Conservation (phyloP, 768 basidiomycete species). For the Chiua virens region DNA sequence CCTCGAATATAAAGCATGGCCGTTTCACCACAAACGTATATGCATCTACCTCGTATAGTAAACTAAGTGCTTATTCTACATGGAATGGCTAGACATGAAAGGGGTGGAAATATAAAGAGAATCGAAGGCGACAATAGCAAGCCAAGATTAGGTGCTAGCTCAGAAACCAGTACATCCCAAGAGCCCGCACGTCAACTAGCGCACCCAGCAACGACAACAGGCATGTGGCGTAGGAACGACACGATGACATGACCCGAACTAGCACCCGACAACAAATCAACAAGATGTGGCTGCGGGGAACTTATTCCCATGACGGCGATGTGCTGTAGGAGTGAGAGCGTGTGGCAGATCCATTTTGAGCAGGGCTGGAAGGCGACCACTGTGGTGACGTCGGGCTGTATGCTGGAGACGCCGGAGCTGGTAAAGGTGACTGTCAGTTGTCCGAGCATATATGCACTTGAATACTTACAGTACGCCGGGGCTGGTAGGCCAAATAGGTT, state of each 20-base stretch:
- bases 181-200: slow-evolving; percentile 1
- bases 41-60: slow-evolving; percentile 23
- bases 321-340: slow-evolving; percentile 46
- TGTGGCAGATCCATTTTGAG: slow-evolving; percentile 46
- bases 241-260: slow-evolving; percentile 6
- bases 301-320: slow-evolving; percentile 54
- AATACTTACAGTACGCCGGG: slow-evolving; percentile 72
- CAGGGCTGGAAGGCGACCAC: slow-evolving; percentile 82
- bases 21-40: slow-evolving; percentile 1
- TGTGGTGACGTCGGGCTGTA: slow-evolving; percentile 86
- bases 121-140: slow-evolving; percentile 12
- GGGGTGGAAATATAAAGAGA: slow-evolving; percentile 6
- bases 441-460: background rate
- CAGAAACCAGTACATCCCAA: slow-evolving; percentile 17
- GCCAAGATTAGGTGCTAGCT: slow-evolving; percentile 25
- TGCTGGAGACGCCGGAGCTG: slow-evolving; percentile 82
- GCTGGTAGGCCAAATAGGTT: slow-evolving; percentile 39
- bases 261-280: slow-evolving; percentile 14
- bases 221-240: background rate
- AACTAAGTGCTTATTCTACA: slow-evolving; percentile 35
- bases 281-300: slow-evolving; percentile 1
- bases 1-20: no score
- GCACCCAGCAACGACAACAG: slow-evolving; percentile 7
- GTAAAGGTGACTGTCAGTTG: slow-evolving; percentile 14
- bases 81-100: slow-evolving; percentile 30